A percentile compares a stretch with the other conserved stretches of the same genome.
phyloP scores from a whole-genome alignment of 2,329 filamentous ascomycete species.

The Penicillium sclerotiorum region DNA sequence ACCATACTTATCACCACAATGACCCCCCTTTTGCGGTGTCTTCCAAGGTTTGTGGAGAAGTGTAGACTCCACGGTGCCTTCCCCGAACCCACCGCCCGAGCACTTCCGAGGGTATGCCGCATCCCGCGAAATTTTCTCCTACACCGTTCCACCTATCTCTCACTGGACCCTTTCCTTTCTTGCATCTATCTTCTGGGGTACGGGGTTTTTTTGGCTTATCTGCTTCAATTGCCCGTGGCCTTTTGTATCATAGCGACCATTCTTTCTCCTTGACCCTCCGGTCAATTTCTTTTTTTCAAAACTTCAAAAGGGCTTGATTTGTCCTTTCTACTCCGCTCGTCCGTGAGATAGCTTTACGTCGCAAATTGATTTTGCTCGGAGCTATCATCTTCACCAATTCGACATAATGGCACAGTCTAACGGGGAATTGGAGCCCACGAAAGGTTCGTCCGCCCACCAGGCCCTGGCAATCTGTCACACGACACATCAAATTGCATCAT shows the following conservation, averaged over 20 bases:
- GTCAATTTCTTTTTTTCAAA: conserved; percentile 20
- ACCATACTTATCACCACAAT: no score
- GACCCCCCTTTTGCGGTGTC: background rate
- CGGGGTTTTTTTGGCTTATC: conserved; percentile 34
- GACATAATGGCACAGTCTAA: conserved; percentile 44
- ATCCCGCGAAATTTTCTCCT: conserved; percentile 47
- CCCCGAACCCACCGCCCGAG: conserved; percentile 38
- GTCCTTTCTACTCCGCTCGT: conserved; percentile 14
- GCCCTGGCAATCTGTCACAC: conserved; percentile 9
- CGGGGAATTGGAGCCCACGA: conserved; percentile 42
- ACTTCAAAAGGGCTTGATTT: conserved; percentile 2
- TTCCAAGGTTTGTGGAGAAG: conserved; percentile 12
- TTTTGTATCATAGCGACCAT: conserved; percentile 35
- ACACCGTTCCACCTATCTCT: conserved; percentile 31
- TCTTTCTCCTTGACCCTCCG: conserved; percentile 22
- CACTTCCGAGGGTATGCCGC: conserved; percentile 45
- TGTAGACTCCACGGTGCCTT: conserved; percentile 23
- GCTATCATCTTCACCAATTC: conserved; percentile 18
- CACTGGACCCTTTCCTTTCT: conserved; percentile 24
- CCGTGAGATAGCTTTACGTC: conserved; percentile 24
- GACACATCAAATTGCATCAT: conserved; percentile 11
- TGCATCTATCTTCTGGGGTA: conserved; percentile 35
- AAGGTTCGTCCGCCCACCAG: conserved; percentile 34
- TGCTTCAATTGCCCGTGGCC: conserved; percentile 35
- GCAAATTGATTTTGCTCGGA: conserved; percentile 21